Evolutionary conservation across 108 stramenopile genomes (phyloP), one percentile per base, ranked within the genome.

Genomic region (Nitzschia sp.): DNA sequence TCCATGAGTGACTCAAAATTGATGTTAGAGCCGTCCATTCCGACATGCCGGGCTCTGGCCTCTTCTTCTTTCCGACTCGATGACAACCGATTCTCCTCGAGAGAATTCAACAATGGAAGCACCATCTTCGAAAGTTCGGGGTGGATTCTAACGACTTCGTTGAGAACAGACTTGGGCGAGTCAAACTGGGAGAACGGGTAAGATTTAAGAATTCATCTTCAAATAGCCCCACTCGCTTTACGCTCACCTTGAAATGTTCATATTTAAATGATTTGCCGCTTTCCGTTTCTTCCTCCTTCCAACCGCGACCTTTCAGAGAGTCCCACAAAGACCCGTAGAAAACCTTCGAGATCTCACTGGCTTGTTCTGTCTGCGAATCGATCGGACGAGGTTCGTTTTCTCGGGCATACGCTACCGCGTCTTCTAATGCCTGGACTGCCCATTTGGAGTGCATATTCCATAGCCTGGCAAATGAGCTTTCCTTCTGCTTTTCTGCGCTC

Each of bases 61-160:
- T 78, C 57, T 27, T 54, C 58, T 33, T 28, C 29, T 44, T 47
- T 25, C 30, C 50, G 28, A 27, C 32, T 59, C 28, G 17, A 29
- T 19, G 59, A 45, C 32, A 53, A n/a, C 13, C 63, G 52, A 15
- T 50, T 34, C 15, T 63, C n/a, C 31, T 74, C 73, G 8, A 83
- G 63, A 21, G 70, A 66, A 32, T 77, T 56, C 32, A 89, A 65
- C 11, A 90, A 59, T 3, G 66, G 72, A 30, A 85, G 54, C 2
- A 82, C 76, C 58, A 83, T 76, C 2, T 78, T 77, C 26, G 58
- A 41, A 8, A 93, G 75, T 64, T 93, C 89, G 2, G 89, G 89
- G 68, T 93, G 86, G 44, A 83, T 76, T 11, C 58, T 62, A 2
- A 81, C 73, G 11, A 84, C 70, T 28, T 69, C 77, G 46, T 79